A percentile compares a stretch with the other conserved stretches of the same genome.
These are phyloP conservation scores for Saccharomycopsis crataegensis DNA, from an alignment of 1,139 yeast species.

Conservation along the genomic window DNA sequence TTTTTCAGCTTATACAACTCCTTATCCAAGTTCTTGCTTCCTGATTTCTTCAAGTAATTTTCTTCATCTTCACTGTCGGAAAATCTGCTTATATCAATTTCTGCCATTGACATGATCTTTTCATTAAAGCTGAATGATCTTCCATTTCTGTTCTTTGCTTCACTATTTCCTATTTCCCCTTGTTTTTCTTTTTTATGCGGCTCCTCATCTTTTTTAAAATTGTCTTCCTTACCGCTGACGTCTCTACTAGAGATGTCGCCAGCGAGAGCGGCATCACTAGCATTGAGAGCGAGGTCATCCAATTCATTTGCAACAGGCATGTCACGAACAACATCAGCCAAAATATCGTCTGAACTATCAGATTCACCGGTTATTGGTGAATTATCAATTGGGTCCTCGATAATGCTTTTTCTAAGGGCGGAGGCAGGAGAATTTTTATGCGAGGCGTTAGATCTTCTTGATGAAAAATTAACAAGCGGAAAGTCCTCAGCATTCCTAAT, in stretches of 20 bases:
- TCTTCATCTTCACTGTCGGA: conserved; percentile 10
- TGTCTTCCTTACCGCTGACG: not conserved
- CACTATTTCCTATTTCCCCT: not conserved
- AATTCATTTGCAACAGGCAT: not conserved
- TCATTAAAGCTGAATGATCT: conserved; percentile 12
- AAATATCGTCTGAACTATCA: conserved; percentile 10
- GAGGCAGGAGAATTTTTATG: conserved; percentile 11
- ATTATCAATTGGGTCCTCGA: not conserved
- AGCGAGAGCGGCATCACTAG: not conserved
- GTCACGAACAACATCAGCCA: conserved; percentile 4
- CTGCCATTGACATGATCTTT: conserved; percentile 11
- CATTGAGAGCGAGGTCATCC: not conserved
- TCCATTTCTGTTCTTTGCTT: not conserved
- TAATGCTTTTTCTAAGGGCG: not conserved
- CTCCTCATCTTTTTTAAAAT: not conserved
- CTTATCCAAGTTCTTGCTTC: not conserved
- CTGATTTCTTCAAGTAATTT: not conserved
- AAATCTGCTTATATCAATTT: conserved; percentile 10
- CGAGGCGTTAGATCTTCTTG: conserved; percentile 12
- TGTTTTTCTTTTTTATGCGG: too few species aligned
- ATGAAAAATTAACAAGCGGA: conserved; percentile 13
- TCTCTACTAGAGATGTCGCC: not conserved
- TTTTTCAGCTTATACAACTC: not conserved
- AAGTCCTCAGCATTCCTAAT: conserved; percentile 13
- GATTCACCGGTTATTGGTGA: conserved; percentile 6